Evolutionary conservation across 2,329 filamentous ascomycete genomes (phyloP), one percentile per base, ranked within the genome.

Genomic region (Curvularia spicifera): DNA sequence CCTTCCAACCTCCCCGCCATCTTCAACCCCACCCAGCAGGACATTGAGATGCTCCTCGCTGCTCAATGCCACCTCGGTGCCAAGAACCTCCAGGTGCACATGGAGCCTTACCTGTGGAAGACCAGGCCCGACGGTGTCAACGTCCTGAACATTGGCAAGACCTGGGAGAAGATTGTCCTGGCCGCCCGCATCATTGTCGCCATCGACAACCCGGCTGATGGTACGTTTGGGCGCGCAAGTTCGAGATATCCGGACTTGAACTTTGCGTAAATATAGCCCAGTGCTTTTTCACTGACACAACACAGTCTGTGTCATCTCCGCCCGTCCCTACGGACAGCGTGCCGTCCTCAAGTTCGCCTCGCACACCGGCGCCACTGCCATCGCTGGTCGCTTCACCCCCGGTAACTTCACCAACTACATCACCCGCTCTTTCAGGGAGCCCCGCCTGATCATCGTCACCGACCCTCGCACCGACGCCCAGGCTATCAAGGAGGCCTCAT

Each of bases 401-500:
- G 95, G 95, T 91, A 97, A 94, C 84, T 99, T 99, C 90, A 99
- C 95, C 88, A 99, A 99, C 89, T 99, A 99, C 91, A 99, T 99
- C 90, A 99, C 96, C 83, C 94, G 95, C 79, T 98, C 95, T 70
- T 99, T 99, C 93, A 97, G 97, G 90, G 95, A 99, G 87, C 95
- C 95, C 80, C 96, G 96, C 83, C 88, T 99, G 79, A 98, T 99
- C 84, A 89, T 99, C 81, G 95, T 99, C 78, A 99, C 95, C 84
- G 95, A 99, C 83, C 95, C 95, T 77, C 94, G 96, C 84, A 99
- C 96, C 86, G 95, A 99, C 78, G 92, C 95, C 81, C 95, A 99
- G 89, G 95, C 95, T 79, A 99, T 99, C 89, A 98, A 97, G 90
- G 95, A 99, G 87, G 95, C 96, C 80, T 95, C 90, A 80, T 99